Conservation (phyloP, 2,329 filamentous ascomycete species). For the Coniochaeta sp. region DNA sequence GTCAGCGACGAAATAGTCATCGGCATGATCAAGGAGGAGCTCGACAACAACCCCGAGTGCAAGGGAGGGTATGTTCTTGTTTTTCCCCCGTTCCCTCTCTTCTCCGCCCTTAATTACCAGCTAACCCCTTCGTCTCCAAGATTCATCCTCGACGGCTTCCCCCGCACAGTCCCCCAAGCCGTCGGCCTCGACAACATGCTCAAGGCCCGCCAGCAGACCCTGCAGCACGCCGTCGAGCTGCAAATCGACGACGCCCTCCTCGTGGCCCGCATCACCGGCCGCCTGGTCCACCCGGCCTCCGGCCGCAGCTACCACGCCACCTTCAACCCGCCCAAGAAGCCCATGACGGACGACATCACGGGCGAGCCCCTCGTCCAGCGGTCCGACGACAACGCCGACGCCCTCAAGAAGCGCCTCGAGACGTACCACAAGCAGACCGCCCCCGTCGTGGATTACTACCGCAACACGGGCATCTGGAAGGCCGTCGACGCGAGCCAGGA, state of each 20-base stretch:
- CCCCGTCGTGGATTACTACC: constrained; percentile 93
- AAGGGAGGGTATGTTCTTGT: constrained; percentile 71
- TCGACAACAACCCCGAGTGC: constrained; percentile 91
- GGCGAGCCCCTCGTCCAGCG: constrained; percentile 95
- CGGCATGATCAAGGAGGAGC: constrained; percentile 98
- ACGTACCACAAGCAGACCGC: constrained; percentile 94
- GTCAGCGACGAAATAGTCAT: constrained; percentile 99
- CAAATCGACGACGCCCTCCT: constrained; percentile 93
- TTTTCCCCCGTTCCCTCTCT: not conserved
- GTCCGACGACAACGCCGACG: constrained; percentile 93
- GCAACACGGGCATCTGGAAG: constrained; percentile 95
- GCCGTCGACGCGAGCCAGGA: constrained; percentile 93
- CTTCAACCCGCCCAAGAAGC: constrained; percentile 93
- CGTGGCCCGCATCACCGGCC: constrained; percentile 92
- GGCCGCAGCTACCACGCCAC: constrained; percentile 96
- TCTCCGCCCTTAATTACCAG: not conserved
- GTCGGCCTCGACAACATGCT: constrained; percentile 95
- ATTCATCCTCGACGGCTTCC: constrained; percentile 98
- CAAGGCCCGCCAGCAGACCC: constrained; percentile 63
- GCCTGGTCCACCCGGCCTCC: constrained; percentile 89
- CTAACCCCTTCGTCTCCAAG: constrained; percentile 36
- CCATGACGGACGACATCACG: constrained; percentile 94
- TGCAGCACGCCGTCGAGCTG: constrained; percentile 93
- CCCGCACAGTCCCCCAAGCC: constrained; percentile 90
- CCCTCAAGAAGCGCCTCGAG: constrained; percentile 85